Percentiles rank a stretch among this genome's conserved stretches.
Conservation (phyloP, 768 basidiomycete species). For the Cyclocybe cylindracea region DNA sequence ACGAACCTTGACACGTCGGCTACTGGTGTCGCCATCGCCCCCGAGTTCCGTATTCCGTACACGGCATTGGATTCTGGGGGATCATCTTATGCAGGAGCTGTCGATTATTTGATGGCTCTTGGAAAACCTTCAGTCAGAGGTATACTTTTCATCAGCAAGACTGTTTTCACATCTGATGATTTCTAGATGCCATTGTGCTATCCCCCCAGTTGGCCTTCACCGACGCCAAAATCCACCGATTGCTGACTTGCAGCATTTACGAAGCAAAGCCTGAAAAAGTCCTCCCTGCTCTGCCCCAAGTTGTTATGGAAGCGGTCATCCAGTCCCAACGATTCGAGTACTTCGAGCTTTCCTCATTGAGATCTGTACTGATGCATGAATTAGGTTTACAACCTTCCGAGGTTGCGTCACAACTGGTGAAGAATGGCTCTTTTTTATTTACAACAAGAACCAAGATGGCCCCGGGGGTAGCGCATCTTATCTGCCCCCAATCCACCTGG, state of each 20-base stretch:
- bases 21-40: slow-evolving; percentile 5
- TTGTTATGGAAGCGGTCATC: slow-evolving; percentile 5
- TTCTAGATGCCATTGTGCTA: slow-evolving; percentile 7
- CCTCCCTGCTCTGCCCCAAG: slow-evolving; percentile 10
- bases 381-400: slow-evolving; percentile 4
- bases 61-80: slow-evolving; percentile 3
- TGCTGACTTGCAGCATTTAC: slow-evolving; percentile 9
- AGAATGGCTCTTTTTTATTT: slow-evolving; percentile 12
- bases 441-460: slow-evolving; percentile 9
- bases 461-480: slow-evolving; percentile 8
- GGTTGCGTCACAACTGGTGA: slow-evolving; percentile 10
- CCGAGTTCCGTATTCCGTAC: slow-evolving; percentile 6
- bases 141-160: slow-evolving; percentile 3
- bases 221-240: slow-evolving; percentile 1
- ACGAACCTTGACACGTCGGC: slow-evolving; percentile 6
- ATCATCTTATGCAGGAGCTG: slow-evolving; percentile 6
- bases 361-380: neutral
- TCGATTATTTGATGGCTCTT: slow-evolving; percentile 11
- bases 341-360: neutral
- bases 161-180: slow-evolving; percentile 1
- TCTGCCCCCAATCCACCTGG: slow-evolving; percentile 3
- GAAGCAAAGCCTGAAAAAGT: slow-evolving; percentile 7
- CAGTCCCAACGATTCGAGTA: slow-evolving; percentile 7
- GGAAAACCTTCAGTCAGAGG: slow-evolving; percentile 4
- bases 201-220: slow-evolving; percentile 7